Base-by-base conservation (phyloP, 805 yeast species). In the Suhomyces sp. region DNA sequence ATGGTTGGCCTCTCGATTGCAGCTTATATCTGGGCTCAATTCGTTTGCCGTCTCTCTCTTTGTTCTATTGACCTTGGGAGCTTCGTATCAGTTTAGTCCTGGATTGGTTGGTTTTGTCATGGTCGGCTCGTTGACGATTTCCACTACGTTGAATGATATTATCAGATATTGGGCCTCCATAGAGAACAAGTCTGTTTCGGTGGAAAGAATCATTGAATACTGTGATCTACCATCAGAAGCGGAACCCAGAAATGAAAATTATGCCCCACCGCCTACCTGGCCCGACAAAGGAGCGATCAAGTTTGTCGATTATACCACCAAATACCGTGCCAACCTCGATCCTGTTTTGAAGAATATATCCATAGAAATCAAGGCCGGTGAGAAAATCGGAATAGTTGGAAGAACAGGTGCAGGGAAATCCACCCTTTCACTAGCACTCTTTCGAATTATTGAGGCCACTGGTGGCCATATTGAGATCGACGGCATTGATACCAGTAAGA, bases 1-100 rank as follows among this genome's bases (percentile, higher is more conserved):
- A 50, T 72, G 77, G 77, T 61, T 71, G 43, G 63, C 70, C 3
- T 63, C 70, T 63, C 63, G 77, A 53, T 64, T 72, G 45, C 75
- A 69, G 56, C 60, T 66, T 6, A 66, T 72, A 40, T 69, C 75
- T 12, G 65, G 75, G 1, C 31, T 66, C 41, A 62, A 71, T 20
- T 64, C 71, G n/a, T 68, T 63, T 53, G 48, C 61, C 13, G 57
- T 70, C 4, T 59, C 75, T 1, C 48, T 68, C 21, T 53, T 71
- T 46, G 59, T 68, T 24, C 58, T 69, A 43, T 50, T 52, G n/a
- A 57, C 71, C 8, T 59, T 68, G 37, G 60, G 59, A 24, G 61
- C 64, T 5, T 49, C 46, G 3, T 56, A 47, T 24, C 63, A 63
- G 8, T 57, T 72, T 15, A 62, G 61, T 48, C 69, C 75, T 8